Conservation (phyloP, 1,139 yeast genomes). For the Lizanozyma gosingica region DNA sequence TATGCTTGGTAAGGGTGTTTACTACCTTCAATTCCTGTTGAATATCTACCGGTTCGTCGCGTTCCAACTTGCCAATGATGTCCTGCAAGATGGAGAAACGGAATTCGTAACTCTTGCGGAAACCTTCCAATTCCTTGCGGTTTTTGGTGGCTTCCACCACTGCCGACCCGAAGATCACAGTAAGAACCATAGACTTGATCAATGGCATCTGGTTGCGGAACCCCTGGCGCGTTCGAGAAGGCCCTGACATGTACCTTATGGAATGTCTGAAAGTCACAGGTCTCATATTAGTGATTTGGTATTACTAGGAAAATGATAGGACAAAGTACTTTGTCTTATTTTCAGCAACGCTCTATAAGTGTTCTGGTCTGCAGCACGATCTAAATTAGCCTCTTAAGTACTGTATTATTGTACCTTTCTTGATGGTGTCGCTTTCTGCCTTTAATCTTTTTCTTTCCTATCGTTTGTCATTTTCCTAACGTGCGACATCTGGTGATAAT, state of each 20-base stretch:
- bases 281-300: too few species aligned
- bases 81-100: slow-evolving; percentile 27
- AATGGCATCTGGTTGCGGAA: slow-evolving; percentile 17
- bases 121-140: slow-evolving; percentile 24
- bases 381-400: too few species aligned
- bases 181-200: slow-evolving; percentile 29
- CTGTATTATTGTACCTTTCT: too few species aligned
- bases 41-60: slow-evolving; percentile 28
- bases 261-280: slow-evolving; percentile 2
- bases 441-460: too few species aligned
- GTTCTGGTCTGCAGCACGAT: too few species aligned
- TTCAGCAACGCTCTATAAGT: too few species aligned
- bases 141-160: slow-evolving; percentile 31
- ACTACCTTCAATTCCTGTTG: slow-evolving; percentile 30
- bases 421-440: too few species aligned
- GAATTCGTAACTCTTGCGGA: slow-evolving; percentile 20
- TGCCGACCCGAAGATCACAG: slow-evolving; percentile 31
- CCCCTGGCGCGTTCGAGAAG: neutral
- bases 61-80: slow-evolving; percentile 18
- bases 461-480: too few species aligned
- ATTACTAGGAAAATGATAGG: too few species aligned
- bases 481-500: too few species aligned
- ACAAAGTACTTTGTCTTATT: too few species aligned
- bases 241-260: neutral
- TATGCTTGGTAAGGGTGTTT: slow-evolving; percentile 24